These are phyloP conservation scores for Leptodontidium sp. DNA, from an alignment of 2,329 filamentous ascomycete genomes.

Conservation along the genomic window DNA sequence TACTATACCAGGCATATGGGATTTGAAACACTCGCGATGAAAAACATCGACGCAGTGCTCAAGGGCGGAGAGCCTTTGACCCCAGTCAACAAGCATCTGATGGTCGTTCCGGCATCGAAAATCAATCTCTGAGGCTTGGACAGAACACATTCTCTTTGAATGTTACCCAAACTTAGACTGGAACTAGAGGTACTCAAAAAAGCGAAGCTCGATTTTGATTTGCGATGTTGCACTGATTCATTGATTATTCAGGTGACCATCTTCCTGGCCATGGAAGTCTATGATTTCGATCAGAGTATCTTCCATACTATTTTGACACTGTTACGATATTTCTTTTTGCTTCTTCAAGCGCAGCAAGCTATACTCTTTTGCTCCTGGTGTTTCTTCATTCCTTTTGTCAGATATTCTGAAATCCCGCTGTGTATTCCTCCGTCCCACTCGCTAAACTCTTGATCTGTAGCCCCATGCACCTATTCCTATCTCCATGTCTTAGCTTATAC, in stretches of 20 bases:
- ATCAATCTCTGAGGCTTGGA: slow-evolving; percentile 15
- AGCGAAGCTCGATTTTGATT: not conserved
- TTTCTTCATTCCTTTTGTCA: too few species aligned
- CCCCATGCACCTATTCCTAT: not conserved
- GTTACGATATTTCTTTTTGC: too few species aligned
- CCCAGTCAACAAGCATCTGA: slow-evolving; percentile 44
- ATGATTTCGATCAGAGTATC: not conserved
- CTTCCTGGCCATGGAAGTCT: not conserved
- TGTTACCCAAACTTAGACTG: not conserved
- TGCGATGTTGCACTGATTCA: too few species aligned
- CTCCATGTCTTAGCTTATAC: not conserved
- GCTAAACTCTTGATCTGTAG: too few species aligned
- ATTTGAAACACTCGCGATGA: slow-evolving; percentile 72
- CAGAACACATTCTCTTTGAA: not conserved
- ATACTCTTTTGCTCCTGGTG: too few species aligned
- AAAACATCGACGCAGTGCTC: slow-evolving; percentile 70
- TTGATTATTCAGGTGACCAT: too few species aligned
- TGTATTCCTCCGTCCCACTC: too few species aligned
- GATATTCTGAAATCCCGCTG: too few species aligned
- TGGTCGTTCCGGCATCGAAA: slow-evolving; percentile 20
- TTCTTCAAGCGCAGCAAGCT: too few species aligned
- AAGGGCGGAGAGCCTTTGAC: slow-evolving; percentile 43
- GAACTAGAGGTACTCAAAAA: not conserved
- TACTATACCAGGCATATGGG: slow-evolving; percentile 52
- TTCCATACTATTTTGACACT: too few species aligned